phyloP scores from a whole-genome alignment of 2,329 filamentous ascomycete genomes.

The Colletotrichum lini region DNA sequence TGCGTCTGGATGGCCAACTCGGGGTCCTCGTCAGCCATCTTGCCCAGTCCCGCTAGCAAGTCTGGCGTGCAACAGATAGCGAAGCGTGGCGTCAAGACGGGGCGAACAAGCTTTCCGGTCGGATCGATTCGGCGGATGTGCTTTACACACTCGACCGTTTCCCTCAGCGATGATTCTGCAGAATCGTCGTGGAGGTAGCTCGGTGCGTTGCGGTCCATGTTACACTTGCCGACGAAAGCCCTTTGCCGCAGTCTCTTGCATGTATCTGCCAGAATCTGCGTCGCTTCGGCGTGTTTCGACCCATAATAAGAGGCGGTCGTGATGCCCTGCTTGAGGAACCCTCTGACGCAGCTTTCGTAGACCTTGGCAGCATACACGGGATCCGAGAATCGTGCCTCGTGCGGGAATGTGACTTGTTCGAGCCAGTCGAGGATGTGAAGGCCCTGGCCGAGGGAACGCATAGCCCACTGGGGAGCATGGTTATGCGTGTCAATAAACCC shows the following conservation, averaged over 20 bases:
- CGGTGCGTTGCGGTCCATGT: slow-evolving; percentile 71
- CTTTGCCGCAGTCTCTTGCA: slow-evolving; percentile 69
- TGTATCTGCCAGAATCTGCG: slow-evolving; percentile 68
- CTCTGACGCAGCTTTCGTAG: slow-evolving; percentile 68
- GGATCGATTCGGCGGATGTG: slow-evolving; percentile 64
- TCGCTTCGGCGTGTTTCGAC: slow-evolving; percentile 69
- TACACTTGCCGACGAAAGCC: slow-evolving; percentile 74
- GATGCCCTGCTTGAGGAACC: slow-evolving; percentile 73
- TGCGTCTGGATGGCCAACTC: slow-evolving; percentile 75
- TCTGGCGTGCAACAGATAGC: slow-evolving; percentile 71
- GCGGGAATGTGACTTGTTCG: slow-evolving; percentile 73
- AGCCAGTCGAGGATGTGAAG: slow-evolving; percentile 75
- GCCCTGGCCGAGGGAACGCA: slow-evolving; percentile 64
- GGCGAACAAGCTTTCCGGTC: slow-evolving; percentile 58
- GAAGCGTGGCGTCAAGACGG: slow-evolving; percentile 72
- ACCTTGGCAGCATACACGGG: slow-evolving; percentile 64
- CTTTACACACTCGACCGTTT: slow-evolving; percentile 64
- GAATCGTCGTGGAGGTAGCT: slow-evolving; percentile 66
- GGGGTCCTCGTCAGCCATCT: slow-evolving; percentile 63
- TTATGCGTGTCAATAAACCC: slow-evolving; percentile 78
- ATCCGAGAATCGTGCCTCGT: slow-evolving; percentile 73
- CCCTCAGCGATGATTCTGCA: slow-evolving; percentile 61
- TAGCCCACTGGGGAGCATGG: slow-evolving; percentile 73
- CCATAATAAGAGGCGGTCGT: slow-evolving; percentile 75
- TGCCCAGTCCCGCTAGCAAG: slow-evolving; percentile 69